Evolutionary conservation across 495 filamentous ascomycete genomes (phyloP), one percentile per base, ranked within the genome.

Genomic region (Neurospora sp.): DNA sequence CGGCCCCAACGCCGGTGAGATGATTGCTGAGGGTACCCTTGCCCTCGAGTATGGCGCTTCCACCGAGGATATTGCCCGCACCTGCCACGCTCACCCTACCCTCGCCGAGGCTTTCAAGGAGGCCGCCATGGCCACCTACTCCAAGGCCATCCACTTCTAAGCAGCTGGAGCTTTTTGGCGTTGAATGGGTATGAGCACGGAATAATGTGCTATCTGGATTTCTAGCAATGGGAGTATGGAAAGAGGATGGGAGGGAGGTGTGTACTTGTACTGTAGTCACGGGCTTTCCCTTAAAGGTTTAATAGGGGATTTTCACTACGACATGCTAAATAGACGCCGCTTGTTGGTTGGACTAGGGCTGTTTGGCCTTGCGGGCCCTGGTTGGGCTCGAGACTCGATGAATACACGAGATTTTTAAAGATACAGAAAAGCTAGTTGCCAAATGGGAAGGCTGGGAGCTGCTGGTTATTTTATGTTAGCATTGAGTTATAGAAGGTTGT

Each of bases 81-180:
- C 96, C 72, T 94, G 93, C 84, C 96, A 99, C 86, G 95, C 96
- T 66, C 95, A 99, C 88, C 96, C 96, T 73, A 98, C 96, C 72
- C 88, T 98, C 72, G 89, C 94, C 18, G 96, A 99, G 87, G 96
- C 96, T 62, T 98, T 99, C 88, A 99, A 99, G 88, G 96, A 99
- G 90, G 96, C 96, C 76, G 96, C 96, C 72, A 99, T 99, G 96
- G 93, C 93, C 74, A 97, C 94, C 70, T 95, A 97, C 87, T 90
- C 89, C 76, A 98, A 97, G 88, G 90, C 96, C 73, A 97, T 99
- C 82, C 96, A 99, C 87, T 97, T 92, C 84, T 99, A 93, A 85
- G 71, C 23, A 39, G 35, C 11, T 27, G 27, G 69, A 70, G 44
- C 11, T 27, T 40, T 18, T 38, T 66, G 72, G 66, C 11, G 40